phyloP scores from a whole-genome alignment of 2,329 filamentous ascomycete species.

The Botrytis sinoallii region DNA sequence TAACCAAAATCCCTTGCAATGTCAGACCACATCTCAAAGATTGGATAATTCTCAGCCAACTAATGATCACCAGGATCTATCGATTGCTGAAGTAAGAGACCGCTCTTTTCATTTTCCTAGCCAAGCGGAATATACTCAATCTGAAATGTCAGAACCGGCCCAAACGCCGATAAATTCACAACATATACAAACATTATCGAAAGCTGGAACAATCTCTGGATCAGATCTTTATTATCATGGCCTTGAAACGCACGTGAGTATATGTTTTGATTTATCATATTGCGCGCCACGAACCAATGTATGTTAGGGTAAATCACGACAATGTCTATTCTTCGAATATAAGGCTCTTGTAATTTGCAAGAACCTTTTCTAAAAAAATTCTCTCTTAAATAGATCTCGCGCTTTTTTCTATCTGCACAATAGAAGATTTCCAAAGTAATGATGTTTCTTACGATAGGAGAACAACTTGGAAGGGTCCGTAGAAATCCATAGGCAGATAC shows the following conservation, averaged over 20 bases:
- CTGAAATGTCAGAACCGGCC: not conserved
- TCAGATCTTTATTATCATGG: not conserved
- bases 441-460: not conserved
- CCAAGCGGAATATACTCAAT: not conserved
- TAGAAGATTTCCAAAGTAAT: not conserved
- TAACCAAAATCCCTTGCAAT: not conserved
- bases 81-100: not conserved
- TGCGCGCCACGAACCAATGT: not conserved
- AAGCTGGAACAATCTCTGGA: not conserved
- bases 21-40: not conserved
- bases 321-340: not conserved
- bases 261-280: not conserved
- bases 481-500: not conserved
- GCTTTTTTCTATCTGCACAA: no score
- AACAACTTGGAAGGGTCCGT: no score
- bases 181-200: not conserved
- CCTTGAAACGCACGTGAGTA: not conserved
- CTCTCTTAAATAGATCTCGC: not conserved
- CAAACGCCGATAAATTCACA: not conserved
- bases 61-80: not conserved
- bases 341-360: not conserved
- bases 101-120: not conserved
- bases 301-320: not conserved
- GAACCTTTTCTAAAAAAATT: not conserved
- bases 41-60: not conserved